phyloP scores from a whole-genome alignment of 208 protist species.

The Acanthamoeba triangularis region DNA sequence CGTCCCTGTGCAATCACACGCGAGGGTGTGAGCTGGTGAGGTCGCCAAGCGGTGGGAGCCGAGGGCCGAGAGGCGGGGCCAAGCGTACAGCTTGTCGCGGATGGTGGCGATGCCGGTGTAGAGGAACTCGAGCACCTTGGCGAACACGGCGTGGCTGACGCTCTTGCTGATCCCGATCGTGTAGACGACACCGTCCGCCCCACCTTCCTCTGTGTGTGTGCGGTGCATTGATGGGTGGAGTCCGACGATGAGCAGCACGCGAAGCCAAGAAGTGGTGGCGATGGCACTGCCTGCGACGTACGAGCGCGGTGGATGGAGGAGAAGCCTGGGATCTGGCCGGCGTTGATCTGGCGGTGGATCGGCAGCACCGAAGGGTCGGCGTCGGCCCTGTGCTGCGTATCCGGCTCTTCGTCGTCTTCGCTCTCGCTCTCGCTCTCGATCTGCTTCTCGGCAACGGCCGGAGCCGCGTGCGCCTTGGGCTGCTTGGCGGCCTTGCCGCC shows the following conservation, averaged over 20 bases:
- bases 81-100: slow-evolving; percentile 12
- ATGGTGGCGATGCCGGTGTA: slow-evolving; percentile 78
- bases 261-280: no score
- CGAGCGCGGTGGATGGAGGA: background rate
- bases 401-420: background rate
- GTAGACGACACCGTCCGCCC: background rate
- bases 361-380: background rate
- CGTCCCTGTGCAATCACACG: background rate
- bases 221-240: no score
- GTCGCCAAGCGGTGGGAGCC: no score
- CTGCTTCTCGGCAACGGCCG: background rate
- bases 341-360: slow-evolving; percentile 23
- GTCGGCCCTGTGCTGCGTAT: background rate
- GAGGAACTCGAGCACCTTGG: slow-evolving; percentile 75
- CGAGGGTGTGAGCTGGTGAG: no score
- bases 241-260: no score
- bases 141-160: slow-evolving; percentile 16
- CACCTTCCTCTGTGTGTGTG: no score
- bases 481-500: background rate
- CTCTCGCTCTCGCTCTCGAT: background rate
- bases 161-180: background rate
- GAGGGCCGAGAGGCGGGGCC: no score
- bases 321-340: background rate
- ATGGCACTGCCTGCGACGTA: no score
- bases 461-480: background rate